Evolutionary conservation across 2,329 filamentous ascomycete species (phyloP).

Genomic region (Blumeria graminis): DNA sequence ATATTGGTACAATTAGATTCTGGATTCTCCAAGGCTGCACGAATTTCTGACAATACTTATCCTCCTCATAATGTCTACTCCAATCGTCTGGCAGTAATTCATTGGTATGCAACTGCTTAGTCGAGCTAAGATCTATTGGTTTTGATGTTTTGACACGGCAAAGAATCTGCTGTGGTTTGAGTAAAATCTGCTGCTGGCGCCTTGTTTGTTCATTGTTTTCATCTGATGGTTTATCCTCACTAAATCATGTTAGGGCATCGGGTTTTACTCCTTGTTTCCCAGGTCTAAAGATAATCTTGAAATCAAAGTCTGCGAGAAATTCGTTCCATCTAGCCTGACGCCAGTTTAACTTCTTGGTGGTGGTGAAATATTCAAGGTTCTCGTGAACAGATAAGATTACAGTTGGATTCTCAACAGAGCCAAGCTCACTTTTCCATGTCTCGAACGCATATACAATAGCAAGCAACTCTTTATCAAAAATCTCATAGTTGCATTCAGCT

Average conservation of each 20-base stretch:
- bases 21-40: background rate
- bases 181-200: background rate
- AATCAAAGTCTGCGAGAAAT: background rate
- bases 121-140: background rate
- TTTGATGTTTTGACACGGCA: background rate
- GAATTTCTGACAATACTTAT: background rate
- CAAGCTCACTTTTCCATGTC: background rate
- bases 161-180: background rate
- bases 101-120: background rate
- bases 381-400: background rate
- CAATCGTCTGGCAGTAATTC: background rate
- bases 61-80: background rate
- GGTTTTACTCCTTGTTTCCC: background rate
- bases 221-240: background rate
- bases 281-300: background rate
- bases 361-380: background rate
- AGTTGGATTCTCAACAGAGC: background rate
- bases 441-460: background rate
- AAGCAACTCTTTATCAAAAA: background rate
- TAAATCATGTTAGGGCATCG: background rate
- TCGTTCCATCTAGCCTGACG: background rate
- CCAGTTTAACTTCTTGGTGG: background rate
- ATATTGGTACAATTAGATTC: background rate
- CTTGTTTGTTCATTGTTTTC: background rate
- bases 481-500: background rate